A percentile compares a stretch with the other conserved stretches of the same genome.
These are phyloP conservation scores for Ophiostoma triangulosporum DNA, from an alignment of 2,329 filamentous ascomycete genomes.

Conservation along the genomic window DNA sequence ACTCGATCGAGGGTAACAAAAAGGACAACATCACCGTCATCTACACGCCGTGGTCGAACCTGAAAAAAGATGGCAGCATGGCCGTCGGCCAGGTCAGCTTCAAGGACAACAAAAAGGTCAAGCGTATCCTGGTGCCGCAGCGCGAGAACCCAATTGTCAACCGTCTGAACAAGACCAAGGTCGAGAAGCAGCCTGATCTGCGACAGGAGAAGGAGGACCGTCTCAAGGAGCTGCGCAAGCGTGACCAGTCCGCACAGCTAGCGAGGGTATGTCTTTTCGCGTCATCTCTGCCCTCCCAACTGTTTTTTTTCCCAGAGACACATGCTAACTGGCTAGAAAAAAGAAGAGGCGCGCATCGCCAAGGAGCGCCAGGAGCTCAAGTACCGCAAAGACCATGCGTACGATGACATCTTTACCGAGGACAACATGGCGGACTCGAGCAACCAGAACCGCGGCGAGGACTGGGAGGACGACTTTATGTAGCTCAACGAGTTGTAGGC, in stretches of 20 bases:
- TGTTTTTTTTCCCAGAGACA: neutral
- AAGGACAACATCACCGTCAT: conserved; percentile 95
- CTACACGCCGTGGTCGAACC: conserved; percentile 92
- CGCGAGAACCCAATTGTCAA: conserved; percentile 89
- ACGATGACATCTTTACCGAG: conserved; percentile 81
- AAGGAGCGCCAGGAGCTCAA: conserved; percentile 81
- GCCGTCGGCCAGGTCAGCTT: conserved; percentile 89
- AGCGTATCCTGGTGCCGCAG: conserved; percentile 62
- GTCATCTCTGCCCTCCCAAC: neutral
- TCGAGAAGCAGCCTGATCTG: conserved; percentile 78
- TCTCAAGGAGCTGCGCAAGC: conserved; percentile 55
- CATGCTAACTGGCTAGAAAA: conserved; percentile 44
- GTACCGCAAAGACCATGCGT: conserved; percentile 94
- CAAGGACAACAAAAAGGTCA: conserved; percentile 77
- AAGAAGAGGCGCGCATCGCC: conserved; percentile 58
- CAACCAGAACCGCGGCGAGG: conserved; percentile 69
- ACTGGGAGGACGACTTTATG: conserved; percentile 92
- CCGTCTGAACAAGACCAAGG: conserved; percentile 92
- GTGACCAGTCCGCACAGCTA: conserved; percentile 50
- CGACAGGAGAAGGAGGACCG: conserved; percentile 68
- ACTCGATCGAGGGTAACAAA: conserved; percentile 98
- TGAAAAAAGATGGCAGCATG: conserved; percentile 94
- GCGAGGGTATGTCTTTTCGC: conserved; percentile 17
- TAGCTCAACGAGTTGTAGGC: conserved; percentile 24
- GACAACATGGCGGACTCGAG: conserved; percentile 64